Percentiles rank a stretch among this genome's conserved stretches.
These are phyloP conservation scores for Tylopilus plumbeoviolaceoides DNA, from an alignment of 768 basidiomycete genomes.

Conservation along the genomic window DNA sequence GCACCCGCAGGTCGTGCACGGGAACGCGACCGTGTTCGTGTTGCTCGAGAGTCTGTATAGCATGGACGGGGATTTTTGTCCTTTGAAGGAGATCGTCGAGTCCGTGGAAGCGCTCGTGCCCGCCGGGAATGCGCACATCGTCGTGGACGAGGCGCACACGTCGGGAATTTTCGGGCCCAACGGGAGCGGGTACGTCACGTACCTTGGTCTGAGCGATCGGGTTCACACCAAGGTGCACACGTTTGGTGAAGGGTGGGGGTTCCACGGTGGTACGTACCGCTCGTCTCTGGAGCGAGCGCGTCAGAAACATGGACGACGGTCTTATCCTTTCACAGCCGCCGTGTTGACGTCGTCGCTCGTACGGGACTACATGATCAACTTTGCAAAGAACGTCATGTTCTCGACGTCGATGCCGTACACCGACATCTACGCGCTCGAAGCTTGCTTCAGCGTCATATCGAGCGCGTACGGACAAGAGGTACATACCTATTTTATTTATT, in stretches of 20 bases:
- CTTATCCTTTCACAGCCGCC: constrained; percentile 1
- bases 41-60: constrained; percentile 53
- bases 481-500: neutral
- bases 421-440: constrained; percentile 32
- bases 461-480: constrained; percentile 18
- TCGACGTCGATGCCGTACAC: constrained; percentile 20
- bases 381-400: constrained; percentile 17
- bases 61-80: constrained; percentile 57
- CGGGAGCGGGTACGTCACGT: constrained; percentile 40
- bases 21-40: constrained; percentile 39
- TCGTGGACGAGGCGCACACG: constrained; percentile 58
- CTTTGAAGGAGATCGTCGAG: constrained; percentile 39
- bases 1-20: constrained; percentile 20
- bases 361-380: constrained; percentile 18
- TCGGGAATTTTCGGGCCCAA: constrained; percentile 46
- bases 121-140: constrained; percentile 36
- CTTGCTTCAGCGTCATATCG: constrained; percentile 34
- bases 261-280: constrained; percentile 12
- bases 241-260: constrained; percentile 9
- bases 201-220: constrained; percentile 40
- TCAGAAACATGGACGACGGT: no score
- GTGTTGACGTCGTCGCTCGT: constrained; percentile 14
- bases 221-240: no score
- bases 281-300: no score
- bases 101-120: constrained; percentile 37